phyloP scores from a whole-genome alignment of 2,329 filamentous ascomycete species.

The Colletotrichum higginsianum region DNA sequence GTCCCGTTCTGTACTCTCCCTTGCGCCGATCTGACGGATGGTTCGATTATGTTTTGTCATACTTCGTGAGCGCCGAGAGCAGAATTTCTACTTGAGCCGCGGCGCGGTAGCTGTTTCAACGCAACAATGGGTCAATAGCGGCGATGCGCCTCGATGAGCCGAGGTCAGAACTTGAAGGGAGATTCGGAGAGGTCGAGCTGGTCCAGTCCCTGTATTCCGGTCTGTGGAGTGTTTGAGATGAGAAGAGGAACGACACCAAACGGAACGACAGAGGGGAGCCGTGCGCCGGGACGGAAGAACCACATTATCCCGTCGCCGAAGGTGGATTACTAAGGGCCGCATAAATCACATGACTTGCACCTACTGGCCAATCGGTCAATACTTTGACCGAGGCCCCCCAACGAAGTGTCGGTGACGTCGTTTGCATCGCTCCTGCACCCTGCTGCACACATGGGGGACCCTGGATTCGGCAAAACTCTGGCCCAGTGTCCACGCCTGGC shows the following conservation, averaged over 20 bases:
- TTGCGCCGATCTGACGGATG: conserved; percentile 17
- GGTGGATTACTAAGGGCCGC: no score
- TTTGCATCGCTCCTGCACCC: neutral
- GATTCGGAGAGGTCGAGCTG: neutral
- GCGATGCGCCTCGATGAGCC: conserved; percentile 9
- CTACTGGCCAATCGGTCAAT: neutral
- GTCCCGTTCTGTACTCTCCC: neutral
- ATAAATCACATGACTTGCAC: no score
- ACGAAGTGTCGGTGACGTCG: conserved; percentile 33
- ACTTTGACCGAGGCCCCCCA: neutral
- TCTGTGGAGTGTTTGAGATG: neutral
- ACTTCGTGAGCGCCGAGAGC: neutral
- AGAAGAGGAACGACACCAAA: conserved; percentile 6
- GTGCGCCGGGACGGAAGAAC: conserved; percentile 35
- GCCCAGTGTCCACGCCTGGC: neutral
- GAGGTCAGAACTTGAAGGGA: conserved; percentile 7
- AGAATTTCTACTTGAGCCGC: conserved; percentile 12
- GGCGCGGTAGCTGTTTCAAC: neutral
- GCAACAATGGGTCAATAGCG: conserved; percentile 17
- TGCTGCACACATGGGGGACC: conserved; percentile 15
- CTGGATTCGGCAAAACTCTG: conserved; percentile 41
- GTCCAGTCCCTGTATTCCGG: conserved; percentile 18
- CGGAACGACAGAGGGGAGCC: neutral
- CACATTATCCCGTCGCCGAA: neutral
- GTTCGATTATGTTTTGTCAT: conserved; percentile 4